Percentiles rank a stretch among this genome's conserved stretches.
These are phyloP conservation scores for Aleurites moluccanus DNA, from an alignment of 441 rosid species.

Conservation along the genomic window DNA sequence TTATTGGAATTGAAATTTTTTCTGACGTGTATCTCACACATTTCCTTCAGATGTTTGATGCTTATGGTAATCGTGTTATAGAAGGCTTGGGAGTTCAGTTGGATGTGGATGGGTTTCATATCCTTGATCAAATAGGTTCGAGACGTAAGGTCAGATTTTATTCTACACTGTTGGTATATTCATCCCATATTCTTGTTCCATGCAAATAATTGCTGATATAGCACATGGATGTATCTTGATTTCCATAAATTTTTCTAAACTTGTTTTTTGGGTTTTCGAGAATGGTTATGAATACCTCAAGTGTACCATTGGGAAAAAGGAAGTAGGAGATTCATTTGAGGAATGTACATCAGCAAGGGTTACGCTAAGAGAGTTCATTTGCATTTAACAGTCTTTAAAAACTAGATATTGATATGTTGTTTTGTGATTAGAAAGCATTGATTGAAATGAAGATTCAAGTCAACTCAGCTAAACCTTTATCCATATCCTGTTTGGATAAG, in stretches of 20 bases:
- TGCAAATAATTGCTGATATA: background rate
- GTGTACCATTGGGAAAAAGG: background rate
- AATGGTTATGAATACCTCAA: background rate
- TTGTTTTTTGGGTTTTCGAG: background rate
- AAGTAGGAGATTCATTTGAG: background rate
- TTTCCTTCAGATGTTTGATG: constrained; percentile 56
- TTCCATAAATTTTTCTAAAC: background rate
- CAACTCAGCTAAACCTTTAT: background rate
- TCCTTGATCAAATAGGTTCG: constrained; percentile 37
- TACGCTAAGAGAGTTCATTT: background rate
- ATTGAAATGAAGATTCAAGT: background rate
- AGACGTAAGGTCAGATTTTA: constrained; percentile 45
- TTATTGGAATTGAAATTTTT: background rate
- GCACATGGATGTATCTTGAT: background rate
- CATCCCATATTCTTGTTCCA: background rate
- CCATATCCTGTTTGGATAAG: background rate
- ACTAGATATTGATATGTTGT: background rate
- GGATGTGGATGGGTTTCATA: constrained; percentile 41
- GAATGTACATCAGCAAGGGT: background rate
- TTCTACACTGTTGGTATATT: background rate
- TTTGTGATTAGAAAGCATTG: background rate
- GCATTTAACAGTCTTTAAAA: background rate
- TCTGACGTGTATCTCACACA: constrained; percentile 18
- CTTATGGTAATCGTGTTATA: constrained; percentile 50
- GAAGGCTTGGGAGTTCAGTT: constrained; percentile 46